Evolutionary conservation across 2,329 filamentous ascomycete species (phyloP).

Genomic region (Paramyrothecium roridum): DNA sequence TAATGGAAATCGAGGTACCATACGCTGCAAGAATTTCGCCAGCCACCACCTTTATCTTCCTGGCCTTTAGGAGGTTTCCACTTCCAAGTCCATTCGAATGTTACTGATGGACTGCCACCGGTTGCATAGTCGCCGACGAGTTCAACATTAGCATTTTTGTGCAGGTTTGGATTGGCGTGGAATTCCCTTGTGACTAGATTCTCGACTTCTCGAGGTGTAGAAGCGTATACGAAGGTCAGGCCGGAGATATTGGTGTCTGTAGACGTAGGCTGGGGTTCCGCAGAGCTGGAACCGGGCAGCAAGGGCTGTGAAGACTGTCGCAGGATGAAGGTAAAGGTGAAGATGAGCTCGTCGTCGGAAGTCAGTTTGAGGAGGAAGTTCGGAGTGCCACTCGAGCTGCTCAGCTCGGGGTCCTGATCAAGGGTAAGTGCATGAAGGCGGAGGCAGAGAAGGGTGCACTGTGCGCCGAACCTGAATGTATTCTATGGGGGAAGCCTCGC

Average conservation of each 20-base stretch:
- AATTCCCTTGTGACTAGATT: slow-evolving; percentile 94
- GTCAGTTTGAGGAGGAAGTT: slow-evolving; percentile 81
- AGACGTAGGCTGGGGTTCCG: slow-evolving; percentile 42
- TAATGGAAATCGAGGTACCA: slow-evolving; percentile 20
- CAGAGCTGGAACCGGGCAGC: slow-evolving; percentile 40
- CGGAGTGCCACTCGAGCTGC: slow-evolving; percentile 47
- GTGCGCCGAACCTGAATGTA: slow-evolving; percentile 76
- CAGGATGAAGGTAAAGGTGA: slow-evolving; percentile 89
- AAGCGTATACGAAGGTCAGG: slow-evolving; percentile 88
- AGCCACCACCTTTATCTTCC: slow-evolving; percentile 85
- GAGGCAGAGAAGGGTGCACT: neutral
- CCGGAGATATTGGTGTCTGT: slow-evolving; percentile 79
- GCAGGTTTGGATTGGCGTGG: slow-evolving; percentile 92
- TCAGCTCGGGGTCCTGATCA: slow-evolving; percentile 71
- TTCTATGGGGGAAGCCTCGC: slow-evolving; percentile 77
- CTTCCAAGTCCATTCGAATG: slow-evolving; percentile 95
- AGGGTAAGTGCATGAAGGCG: slow-evolving; percentile 14
- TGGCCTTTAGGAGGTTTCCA: slow-evolving; percentile 83
- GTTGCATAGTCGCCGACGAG: slow-evolving; percentile 91
- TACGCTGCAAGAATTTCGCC: slow-evolving; percentile 93
- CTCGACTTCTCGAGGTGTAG: slow-evolving; percentile 82
- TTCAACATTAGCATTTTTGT: slow-evolving; percentile 95
- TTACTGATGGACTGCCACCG: slow-evolving; percentile 74
- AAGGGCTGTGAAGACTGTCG: slow-evolving; percentile 43
- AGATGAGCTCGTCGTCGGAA: slow-evolving; percentile 89